phyloP scores from a whole-genome alignment of 75 land plant genomes.

The Sequoiadendron giganteum region DNA sequence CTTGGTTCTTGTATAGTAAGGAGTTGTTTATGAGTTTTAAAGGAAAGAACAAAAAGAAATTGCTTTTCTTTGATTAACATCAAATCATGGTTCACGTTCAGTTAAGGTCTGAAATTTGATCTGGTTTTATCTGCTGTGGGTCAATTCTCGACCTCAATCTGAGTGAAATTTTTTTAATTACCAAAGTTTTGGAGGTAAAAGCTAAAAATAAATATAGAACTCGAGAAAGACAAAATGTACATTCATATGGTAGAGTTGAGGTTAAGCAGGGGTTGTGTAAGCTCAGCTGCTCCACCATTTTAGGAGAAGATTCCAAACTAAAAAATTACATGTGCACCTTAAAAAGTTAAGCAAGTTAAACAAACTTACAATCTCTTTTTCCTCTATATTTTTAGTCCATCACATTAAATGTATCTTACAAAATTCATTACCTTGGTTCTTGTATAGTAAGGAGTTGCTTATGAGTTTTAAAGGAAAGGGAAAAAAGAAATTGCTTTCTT shows the following conservation, averaged over 20 bases:
- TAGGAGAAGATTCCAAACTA: too few relatives aligned
- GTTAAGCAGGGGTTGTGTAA: too few relatives aligned
- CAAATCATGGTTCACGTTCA: not conserved
- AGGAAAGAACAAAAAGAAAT: not conserved
- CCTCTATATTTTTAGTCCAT: too few relatives aligned
- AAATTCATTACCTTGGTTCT: not conserved
- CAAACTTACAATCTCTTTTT: too few relatives aligned
- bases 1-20: not conserved
- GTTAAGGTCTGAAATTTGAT: not conserved
- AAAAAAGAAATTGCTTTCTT: not conserved
- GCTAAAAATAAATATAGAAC: not conserved
- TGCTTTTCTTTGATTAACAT: slow-evolving; percentile 1
- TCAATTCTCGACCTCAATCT: too few relatives aligned
- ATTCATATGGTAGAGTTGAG: too few relatives aligned
- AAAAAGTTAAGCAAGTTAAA: too few relatives aligned
- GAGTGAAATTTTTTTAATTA: too few relatives aligned
- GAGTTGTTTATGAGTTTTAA: not conserved
- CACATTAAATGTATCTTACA: not conserved
- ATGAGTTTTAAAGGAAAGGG: not conserved
- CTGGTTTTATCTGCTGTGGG: not conserved
- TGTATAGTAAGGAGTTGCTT: not conserved
- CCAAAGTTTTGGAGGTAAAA: not conserved
- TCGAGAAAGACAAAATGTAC: too few relatives aligned
- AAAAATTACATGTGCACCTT: too few relatives aligned
- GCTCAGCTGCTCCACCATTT: too few relatives aligned